Conservation (phyloP, 1,139 yeast genomes). For the Yarrowia galli region DNA sequence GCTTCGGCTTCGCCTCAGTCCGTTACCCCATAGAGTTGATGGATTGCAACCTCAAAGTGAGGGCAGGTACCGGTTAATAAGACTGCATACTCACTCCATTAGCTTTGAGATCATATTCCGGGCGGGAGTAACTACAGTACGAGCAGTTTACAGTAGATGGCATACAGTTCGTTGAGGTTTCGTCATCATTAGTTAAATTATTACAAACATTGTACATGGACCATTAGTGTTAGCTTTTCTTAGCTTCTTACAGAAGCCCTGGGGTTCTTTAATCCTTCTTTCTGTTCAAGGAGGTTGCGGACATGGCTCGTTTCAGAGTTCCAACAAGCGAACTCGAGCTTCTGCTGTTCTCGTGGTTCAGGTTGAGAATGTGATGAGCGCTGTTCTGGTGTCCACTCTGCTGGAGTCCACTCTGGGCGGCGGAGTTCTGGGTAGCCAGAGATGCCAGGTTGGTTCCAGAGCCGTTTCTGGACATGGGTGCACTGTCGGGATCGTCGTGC, state of each 20-base stretch:
- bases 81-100: background rate
- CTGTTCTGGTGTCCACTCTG: conserved; percentile 21
- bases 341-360: conserved; percentile 34
- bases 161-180: background rate
- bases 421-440: conserved; percentile 29
- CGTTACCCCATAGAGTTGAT: no score
- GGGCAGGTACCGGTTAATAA: background rate
- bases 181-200: conserved; percentile 6
- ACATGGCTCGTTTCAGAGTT: conserved; percentile 35
- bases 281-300: conserved; percentile 15
- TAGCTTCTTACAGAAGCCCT: conserved; percentile 34
- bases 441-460: conserved; percentile 33
- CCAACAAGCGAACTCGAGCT: conserved; percentile 33
- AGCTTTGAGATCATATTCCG: background rate
- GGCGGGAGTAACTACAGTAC: background rate
- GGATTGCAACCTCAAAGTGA: background rate
- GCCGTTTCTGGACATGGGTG: conserved; percentile 34
- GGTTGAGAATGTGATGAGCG: conserved; percentile 31
- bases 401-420: conserved; percentile 16
- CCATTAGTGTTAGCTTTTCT: conserved; percentile 34
- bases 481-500: conserved; percentile 33
- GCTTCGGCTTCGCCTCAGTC: background rate
- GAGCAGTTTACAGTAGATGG: no score
- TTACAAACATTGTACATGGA: conserved; percentile 22
- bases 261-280: background rate